phyloP scores from a whole-genome alignment of 148 eudicot species.

The Chenopodium formosanum region DNA sequence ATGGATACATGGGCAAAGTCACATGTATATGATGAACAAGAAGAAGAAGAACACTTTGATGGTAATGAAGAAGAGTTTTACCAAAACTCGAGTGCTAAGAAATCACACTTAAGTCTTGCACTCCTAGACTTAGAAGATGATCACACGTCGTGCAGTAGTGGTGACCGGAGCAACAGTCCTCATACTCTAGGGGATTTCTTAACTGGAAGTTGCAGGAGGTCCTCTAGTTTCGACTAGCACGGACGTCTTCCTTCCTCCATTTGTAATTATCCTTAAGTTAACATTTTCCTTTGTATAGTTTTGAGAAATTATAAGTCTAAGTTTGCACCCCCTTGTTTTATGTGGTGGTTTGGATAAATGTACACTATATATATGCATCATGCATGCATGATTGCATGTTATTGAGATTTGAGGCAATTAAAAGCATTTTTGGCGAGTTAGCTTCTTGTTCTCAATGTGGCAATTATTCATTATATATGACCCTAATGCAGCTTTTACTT shows the following conservation, averaged over 20 bases:
- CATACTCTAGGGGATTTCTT: slow-evolving; percentile 54
- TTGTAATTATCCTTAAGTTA: background rate
- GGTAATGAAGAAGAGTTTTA: slow-evolving; percentile 77
- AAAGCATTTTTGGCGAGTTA: background rate
- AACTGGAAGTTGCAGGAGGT: slow-evolving; percentile 53
- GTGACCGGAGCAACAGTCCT: slow-evolving; percentile 44
- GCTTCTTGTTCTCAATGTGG: background rate
- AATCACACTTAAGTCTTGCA: slow-evolving; percentile 62
- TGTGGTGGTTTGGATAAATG: slow-evolving; percentile 20
- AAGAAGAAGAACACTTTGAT: slow-evolving; percentile 23
- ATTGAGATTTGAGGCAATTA: slow-evolving; percentile 3
- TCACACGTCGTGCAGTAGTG: slow-evolving; percentile 52
- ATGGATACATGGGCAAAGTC: slow-evolving; percentile 38
- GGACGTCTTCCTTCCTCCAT: background rate
- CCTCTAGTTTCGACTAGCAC: slow-evolving; percentile 50
- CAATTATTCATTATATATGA: background rate
- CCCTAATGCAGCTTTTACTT: background rate
- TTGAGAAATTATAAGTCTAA: slow-evolving; percentile 7
- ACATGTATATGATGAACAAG: slow-evolving; percentile 29
- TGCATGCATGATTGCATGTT: background rate
- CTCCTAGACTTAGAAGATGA: slow-evolving; percentile 58
- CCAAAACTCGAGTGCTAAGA: slow-evolving; percentile 52
- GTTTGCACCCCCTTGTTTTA: slow-evolving; percentile 31
- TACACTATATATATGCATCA: background rate
- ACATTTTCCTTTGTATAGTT: slow-evolving; percentile 20